Evolutionary conservation across 768 basidiomycete species (phyloP), one percentile per base, ranked within the genome.

Genomic region (Leccinum boreale): DNA sequence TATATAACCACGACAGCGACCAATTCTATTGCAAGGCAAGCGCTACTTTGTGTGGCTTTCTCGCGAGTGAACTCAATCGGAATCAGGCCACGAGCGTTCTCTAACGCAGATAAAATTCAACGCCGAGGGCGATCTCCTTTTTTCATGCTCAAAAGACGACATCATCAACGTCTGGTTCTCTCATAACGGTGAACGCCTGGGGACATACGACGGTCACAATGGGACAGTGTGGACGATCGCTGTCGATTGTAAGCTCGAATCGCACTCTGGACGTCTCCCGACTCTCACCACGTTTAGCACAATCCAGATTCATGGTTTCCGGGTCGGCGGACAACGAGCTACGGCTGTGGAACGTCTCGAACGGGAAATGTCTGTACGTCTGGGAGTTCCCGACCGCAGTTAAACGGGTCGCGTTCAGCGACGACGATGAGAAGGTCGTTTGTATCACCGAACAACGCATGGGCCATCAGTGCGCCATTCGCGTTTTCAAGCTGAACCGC

Each of bases 311-410:
- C 75, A 79, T 98, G 66, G 80, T 98, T 23, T 90, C 95, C 6
- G 96, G 96, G 10, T 85, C 95, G 2, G 96, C 97, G 15, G 96
- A 99, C 74, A 99, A 98, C 73, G 83, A 85, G 44, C 82, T 99
- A 73, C 85, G 88, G 60, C 79, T 99, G 9, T 99, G 96, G 97
- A 80, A 82, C 48, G 91, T 98, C 29, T 77, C 84, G 51, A 89
- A 87, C 4, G 97, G 96, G 58, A 93, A 97, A 75, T 94, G 92
- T 69, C 79, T 99, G 28, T 92, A 87, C 71, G 88, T 84, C 3
- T 99, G 97, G 97, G 96, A 98, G 73, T 98, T 97, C 81, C 91
- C 92, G 35, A 98, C 96, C 0, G 97, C 97, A 5, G 92, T 99
- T 65, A 98, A 98, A 81, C 81, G 96, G 47, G 96, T 98, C 23